These are phyloP conservation scores for Byssoonygena ceratinophila DNA, from an alignment of 2,329 filamentous ascomycete genomes.

Conservation along the genomic window DNA sequence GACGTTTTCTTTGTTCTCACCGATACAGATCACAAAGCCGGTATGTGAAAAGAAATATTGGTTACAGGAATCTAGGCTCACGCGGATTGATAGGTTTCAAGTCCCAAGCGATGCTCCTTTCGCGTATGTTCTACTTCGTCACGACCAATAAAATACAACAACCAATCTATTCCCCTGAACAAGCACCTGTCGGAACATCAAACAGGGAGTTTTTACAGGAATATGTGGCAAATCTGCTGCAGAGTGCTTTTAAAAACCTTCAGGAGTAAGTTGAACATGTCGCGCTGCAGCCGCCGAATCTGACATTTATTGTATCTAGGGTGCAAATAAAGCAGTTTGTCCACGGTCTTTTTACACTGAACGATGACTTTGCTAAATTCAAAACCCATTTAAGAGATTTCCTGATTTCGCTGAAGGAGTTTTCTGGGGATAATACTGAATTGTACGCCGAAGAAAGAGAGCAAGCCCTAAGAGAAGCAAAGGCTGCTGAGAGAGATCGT, in stretches of 20 bases:
- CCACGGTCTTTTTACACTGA: constrained; percentile 75
- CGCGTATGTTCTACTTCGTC: constrained; percentile 95
- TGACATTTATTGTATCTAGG: constrained; percentile 39
- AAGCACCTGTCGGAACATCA: constrained; percentile 68
- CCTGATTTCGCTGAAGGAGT: constrained; percentile 93
- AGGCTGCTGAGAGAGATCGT: constrained; percentile 79
- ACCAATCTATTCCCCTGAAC: constrained; percentile 75
- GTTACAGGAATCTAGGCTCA: not conserved
- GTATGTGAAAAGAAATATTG: constrained; percentile 24
- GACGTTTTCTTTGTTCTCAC: constrained; percentile 98
- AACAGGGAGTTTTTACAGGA: constrained; percentile 86
- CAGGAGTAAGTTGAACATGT: constrained; percentile 56
- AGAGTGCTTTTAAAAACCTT: constrained; percentile 87
- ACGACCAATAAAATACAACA: constrained; percentile 80
- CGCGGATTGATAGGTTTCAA: constrained; percentile 58
- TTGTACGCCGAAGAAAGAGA: constrained; percentile 91
- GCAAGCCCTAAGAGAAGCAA: constrained; percentile 73
- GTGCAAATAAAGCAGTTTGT: constrained; percentile 84
- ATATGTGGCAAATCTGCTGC: constrained; percentile 74
- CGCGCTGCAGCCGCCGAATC: constrained; percentile 7
- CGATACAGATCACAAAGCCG: constrained; percentile 95
- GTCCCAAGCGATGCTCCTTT: constrained; percentile 85
- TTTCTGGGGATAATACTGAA: constrained; percentile 88
- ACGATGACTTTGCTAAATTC: constrained; percentile 86
- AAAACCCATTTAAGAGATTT: constrained; percentile 94